Base-by-base conservation (phyloP, 192 early-diverging fungal genomes). In the Coemansia sp. region DNA sequence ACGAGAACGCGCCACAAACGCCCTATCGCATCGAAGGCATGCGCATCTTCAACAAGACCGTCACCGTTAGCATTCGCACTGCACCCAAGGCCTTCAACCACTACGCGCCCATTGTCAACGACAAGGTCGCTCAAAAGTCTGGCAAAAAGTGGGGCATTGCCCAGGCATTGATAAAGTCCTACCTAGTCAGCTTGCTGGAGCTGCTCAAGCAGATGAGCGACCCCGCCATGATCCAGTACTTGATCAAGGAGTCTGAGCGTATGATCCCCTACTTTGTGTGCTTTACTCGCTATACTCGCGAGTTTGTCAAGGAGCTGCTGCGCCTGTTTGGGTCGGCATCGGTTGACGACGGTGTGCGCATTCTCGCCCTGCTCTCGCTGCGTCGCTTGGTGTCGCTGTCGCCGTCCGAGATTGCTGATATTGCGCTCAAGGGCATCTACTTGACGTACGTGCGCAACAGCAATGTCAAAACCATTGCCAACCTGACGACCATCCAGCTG, bases 201-300 rank as follows among this genome's bases (percentile, higher is more conserved):
- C 80, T 98, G 63, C 74, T 96, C 64, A 86, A 85, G 67, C 88
- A 92, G 66, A 88, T 95, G 82, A 93, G 95, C 45, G 94, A 95
- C 61, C 63, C 88, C 41, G 87, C 87, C 51, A 94, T 98, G 90
- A 83, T 93, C 41, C 89, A 90, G 70, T 93, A 94, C 75, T 82
- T 95, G 23, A 76, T 97, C 48, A 89, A 92, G 62, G 90, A 97
- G 73, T 89, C 90, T 14, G 91, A 95, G 74, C 86, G 88, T 53
- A 76, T 84, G 51, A 86, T 89, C 29, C 81, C 84, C 25, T 96
- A 94, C 76, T 91, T 93, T 77, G 89, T 85, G 21, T 93, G 91
- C 61, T 95, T 96, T 78, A 87, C 88, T 25, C 91, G 91, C 72
- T 78, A 89, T 38, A 85, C 90, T 15, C 94, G 92, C 68, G 93